Conservation (phyloP, 129 eudicot species). For the Lactuca sativa region DNA sequence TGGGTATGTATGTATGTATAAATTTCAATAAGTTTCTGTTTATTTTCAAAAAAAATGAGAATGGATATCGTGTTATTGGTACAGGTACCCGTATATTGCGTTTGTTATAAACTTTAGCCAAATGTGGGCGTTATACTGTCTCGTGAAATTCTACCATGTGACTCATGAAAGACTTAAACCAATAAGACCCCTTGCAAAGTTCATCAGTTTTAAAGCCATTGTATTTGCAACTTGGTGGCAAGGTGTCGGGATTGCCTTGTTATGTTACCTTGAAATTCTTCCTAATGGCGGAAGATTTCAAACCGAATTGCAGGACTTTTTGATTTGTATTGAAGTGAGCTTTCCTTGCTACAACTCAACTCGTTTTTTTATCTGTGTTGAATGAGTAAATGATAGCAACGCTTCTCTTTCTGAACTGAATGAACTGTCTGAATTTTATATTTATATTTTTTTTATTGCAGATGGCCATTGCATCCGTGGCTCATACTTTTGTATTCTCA, state of each 20-base stretch:
- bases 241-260: slow-evolving; percentile 84
- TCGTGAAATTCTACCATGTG: slow-evolving; percentile 86
- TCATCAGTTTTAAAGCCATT: slow-evolving; percentile 95
- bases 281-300: slow-evolving; percentile 63
- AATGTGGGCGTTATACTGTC: slow-evolving; percentile 98
- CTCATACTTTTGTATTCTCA: slow-evolving; percentile 84
- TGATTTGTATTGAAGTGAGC: slow-evolving; percentile 87
- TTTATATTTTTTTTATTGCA: slow-evolving; percentile 12
- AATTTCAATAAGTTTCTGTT: background rate
- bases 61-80: background rate
- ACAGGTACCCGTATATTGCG: slow-evolving; percentile 90
- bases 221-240: slow-evolving; percentile 99
- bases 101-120: slow-evolving; percentile 88
- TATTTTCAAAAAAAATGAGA: background rate
- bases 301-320: slow-evolving; percentile 81
- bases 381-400: too few species aligned
- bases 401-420: too few species aligned
- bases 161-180: slow-evolving; percentile 71
- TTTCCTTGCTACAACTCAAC: slow-evolving; percentile 5
- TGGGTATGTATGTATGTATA: slow-evolving; percentile 58
- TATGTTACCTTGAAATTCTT: slow-evolving; percentile 60
- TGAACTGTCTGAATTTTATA: background rate
- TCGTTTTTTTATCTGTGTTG: too few species aligned
- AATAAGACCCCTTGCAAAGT: slow-evolving; percentile 88
- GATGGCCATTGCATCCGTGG: slow-evolving; percentile 96